Conservation (phyloP, 176 grass and related monocot genomes). For the Ensete glaucum region DNA sequence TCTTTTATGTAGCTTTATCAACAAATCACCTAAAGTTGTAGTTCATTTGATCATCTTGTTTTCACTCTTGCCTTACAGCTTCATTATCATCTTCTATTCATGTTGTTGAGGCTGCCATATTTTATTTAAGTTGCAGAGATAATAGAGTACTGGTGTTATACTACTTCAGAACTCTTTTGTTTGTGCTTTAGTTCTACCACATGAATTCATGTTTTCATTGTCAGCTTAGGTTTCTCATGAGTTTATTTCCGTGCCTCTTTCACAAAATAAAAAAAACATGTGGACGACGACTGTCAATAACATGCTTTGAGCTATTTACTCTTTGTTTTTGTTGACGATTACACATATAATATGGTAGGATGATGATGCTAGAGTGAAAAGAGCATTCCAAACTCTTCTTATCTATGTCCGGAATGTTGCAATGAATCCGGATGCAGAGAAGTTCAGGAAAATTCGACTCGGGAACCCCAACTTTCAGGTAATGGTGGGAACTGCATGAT, state of each 20-base stretch:
- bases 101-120: not conserved
- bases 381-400: constrained; percentile 89
- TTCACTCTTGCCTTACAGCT: too few species aligned
- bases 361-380: constrained; percentile 75
- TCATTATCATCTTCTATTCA: too few species aligned
- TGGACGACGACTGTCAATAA: not conserved
- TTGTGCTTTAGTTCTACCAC: not conserved
- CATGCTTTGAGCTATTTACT: constrained; percentile 3
- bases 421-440: constrained; percentile 77
- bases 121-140: not conserved
- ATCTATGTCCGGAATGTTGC: constrained; percentile 69
- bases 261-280: not conserved
- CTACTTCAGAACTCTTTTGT: not conserved
- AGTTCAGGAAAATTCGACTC: constrained; percentile 93
- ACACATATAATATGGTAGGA: constrained; percentile 36
- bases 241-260: not conserved
- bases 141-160: not conserved
- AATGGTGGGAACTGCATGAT: not conserved
- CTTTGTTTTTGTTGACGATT: not conserved
- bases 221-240: not conserved
- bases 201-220: not conserved
- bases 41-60: too few species aligned
- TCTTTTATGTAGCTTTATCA: too few species aligned
- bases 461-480: constrained; percentile 81
- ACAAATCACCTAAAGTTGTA: too few species aligned